These are phyloP conservation scores for Populus simonii DNA, from an alignment of 345 rosid species.

Conservation along the genomic window DNA sequence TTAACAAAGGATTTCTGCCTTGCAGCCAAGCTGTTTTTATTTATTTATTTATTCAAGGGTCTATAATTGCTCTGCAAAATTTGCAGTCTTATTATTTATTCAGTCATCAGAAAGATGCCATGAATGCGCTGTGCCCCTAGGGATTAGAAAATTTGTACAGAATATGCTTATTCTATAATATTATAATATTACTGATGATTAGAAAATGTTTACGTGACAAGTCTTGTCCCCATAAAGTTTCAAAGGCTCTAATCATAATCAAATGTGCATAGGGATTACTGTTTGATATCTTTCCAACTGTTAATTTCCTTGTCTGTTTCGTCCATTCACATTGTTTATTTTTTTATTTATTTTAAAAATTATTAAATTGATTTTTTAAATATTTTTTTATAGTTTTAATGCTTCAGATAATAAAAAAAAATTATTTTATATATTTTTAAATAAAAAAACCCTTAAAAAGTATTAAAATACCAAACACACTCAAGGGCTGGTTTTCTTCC, in stretches of 20 bases:
- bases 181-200: neutral
- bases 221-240: constrained; percentile 31
- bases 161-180: constrained; percentile 2
- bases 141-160: neutral
- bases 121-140: constrained; percentile 34
- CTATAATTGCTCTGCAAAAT: constrained; percentile 47
- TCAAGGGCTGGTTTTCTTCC: no score
- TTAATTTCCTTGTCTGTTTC: no score
- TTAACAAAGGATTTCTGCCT: constrained; percentile 28
- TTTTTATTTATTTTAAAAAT: no score
- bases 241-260: constrained; percentile 32
- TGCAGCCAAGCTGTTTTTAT: constrained; percentile 26
- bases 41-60: constrained; percentile 14
- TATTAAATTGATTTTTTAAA: no score
- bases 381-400: no score
- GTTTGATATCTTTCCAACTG: neutral
- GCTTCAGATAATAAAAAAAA: no score
- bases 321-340: no score
- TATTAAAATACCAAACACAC: no score
- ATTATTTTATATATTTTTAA: no score
- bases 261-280: constrained; percentile 21
- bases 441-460: no score
- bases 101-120: constrained; percentile 39
- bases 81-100: neutral
- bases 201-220: constrained; percentile 35